Base-by-base conservation (phyloP, 139 green algal genomes). In the Chlamydomonas sp. region DNA sequence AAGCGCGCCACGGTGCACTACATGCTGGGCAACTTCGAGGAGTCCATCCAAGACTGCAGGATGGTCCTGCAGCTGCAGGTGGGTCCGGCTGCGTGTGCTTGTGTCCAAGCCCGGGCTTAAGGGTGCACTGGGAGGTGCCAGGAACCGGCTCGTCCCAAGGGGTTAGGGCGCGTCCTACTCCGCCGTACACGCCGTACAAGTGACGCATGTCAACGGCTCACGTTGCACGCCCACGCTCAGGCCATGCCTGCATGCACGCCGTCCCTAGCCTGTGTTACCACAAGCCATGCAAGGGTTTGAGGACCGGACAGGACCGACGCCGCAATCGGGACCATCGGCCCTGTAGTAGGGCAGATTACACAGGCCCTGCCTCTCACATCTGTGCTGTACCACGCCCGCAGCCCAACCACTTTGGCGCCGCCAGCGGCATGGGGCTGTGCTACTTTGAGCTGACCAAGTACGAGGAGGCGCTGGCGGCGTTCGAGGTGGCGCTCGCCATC, bases 1-100 rank as follows among this genome's bases (percentile, higher is more conserved):
- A 97, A 97, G 90, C 91, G 92, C 14, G 95, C 92, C n/a, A 97
- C 94, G 0, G 31, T 94, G 80, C 87, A 92, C 2, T 97, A 96
- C 91, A 82, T 96, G 59, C 79, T 93, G 91, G 75, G 89, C 60
- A 84, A 83, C 12, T 95, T 94, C 77, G 61, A 93, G 49, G 93
- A 93, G 2, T 90, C 80, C 76, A 90, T 97, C 1, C 77, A 85
- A 8, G 90, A 95, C 86, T 95, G 94, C 86, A 61, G 90, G 59
- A n/a, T 88, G 1, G 90, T 91, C 18, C 77, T 96, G 77, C 63
- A 90, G 58, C 85, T 94, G 61, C 91, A 97, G 80, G 83, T 88
- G 59, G 9, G 59, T 14, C 31, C 31, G 31, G 31, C 31, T 49
- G 31, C 31, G 31, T 49, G 31, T 49, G 31, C 31, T 49, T 49